These are phyloP conservation scores for Sedum album DNA, from an alignment of 164 flowering plant genomes.

Conservation along the genomic window DNA sequence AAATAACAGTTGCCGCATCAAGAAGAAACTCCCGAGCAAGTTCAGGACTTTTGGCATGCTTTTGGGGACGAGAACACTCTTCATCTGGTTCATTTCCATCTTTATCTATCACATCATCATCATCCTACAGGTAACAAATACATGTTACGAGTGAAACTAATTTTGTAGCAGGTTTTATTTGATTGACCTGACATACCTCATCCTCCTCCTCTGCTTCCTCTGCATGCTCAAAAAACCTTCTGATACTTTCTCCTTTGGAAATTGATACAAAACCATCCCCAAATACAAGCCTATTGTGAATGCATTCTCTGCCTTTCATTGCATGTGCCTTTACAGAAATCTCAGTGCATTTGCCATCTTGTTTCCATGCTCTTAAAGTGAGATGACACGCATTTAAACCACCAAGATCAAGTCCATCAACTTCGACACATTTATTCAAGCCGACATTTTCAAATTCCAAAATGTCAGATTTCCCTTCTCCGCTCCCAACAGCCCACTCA, in stretches of 20 bases:
- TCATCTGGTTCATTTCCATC: constrained; percentile 94
- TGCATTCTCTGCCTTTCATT: constrained; percentile 84
- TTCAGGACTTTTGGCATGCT: constrained; percentile 99
- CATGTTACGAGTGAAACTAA: neutral
- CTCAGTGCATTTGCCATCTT: constrained; percentile 85
- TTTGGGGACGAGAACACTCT: constrained; percentile 95
- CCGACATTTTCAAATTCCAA: constrained; percentile 92
- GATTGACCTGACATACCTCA: constrained; percentile 45
- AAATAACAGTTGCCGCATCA: constrained; percentile 95
- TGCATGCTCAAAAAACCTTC: constrained; percentile 95
- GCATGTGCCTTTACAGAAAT: constrained; percentile 95
- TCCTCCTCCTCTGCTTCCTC: constrained; percentile 99
- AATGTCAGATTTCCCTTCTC: constrained; percentile 90
- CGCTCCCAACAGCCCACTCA: constrained; percentile 96
- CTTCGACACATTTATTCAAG: constrained; percentile 60
- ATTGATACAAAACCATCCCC: constrained; percentile 92
- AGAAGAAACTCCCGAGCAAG: constrained; percentile 97
- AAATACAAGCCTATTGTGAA: constrained; percentile 84
- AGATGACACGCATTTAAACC: constrained; percentile 74
- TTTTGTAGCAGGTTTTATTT: neutral
- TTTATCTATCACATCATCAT: constrained; percentile 91
- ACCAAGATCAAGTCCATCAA: constrained; percentile 68
- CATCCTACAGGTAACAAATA: constrained; percentile 46
- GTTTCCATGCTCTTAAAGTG: constrained; percentile 83
- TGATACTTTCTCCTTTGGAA: constrained; percentile 75